A percentile compares a stretch with the other conserved stretches of the same genome.
Conservation (phyloP, 129 eudicot genomes). For the Lonicera japonica region DNA sequence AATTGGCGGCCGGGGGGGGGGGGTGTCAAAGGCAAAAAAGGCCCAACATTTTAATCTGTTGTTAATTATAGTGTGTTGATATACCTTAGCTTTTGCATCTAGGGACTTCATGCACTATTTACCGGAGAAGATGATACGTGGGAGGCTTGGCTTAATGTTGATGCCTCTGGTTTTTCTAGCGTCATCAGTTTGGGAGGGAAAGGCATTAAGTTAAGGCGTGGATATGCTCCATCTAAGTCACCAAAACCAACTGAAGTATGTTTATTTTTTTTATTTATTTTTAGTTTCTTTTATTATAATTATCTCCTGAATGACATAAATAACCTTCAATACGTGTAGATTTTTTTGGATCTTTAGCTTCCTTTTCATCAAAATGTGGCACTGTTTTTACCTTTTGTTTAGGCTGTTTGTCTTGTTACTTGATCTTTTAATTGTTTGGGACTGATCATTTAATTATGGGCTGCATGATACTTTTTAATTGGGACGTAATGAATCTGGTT, state of each 20-base stretch:
- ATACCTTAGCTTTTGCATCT: slow-evolving; percentile 13
- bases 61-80: background rate
- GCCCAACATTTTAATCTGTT: no score
- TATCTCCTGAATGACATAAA: background rate
- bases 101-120: slow-evolving; percentile 96
- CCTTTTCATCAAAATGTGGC: slow-evolving; percentile 4
- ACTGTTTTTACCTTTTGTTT: no score
- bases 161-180: slow-evolving; percentile 69
- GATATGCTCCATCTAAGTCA: slow-evolving; percentile 84
- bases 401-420: no score
- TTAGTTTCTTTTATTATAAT: background rate
- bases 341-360: background rate
- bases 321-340: background rate
- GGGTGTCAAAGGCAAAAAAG: no score
- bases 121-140: slow-evolving; percentile 99
- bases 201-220: slow-evolving; percentile 77
- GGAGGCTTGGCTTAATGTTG: slow-evolving; percentile 89
- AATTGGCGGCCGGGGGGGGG: no score
- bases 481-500: no score
- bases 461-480: no score
- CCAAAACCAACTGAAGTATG: slow-evolving; percentile 83
- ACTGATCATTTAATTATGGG: no score
- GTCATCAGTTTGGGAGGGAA: slow-evolving; percentile 56
- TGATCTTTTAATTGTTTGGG: no score
- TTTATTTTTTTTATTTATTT: background rate